Evolutionary conservation across 768 basidiomycete genomes (phyloP), one percentile per base, ranked within the genome.

Genomic region (Suillus alpinus): DNA sequence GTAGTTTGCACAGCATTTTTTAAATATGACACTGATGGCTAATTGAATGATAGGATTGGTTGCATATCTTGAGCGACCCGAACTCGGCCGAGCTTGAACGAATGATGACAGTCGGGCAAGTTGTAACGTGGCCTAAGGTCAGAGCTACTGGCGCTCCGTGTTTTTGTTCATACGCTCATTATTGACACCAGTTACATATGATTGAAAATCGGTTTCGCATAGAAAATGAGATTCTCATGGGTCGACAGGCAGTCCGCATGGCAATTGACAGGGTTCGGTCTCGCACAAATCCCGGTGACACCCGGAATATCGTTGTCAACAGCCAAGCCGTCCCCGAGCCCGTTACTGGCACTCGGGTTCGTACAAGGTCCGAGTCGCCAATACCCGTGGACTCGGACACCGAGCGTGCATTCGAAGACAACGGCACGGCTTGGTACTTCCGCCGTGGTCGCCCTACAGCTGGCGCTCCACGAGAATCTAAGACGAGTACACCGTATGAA

Each of bases 81-180:
- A 85, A 92, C 72, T 83, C 83, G 7, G 68, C 76, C 8, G 93
- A 98, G 71, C 79, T 99, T 58, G 86, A 84, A 62, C 79, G 94
- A 62, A 94, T 98, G 93, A 84, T 97, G 62, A 78, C 79, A 58
- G 91, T 94, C 0, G 97, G 97, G 12, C 82, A 97, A 75, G 71
- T 85, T 10, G 96, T 94, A 32, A 92, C 97, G n/a, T 99, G 94
- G 94, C 96, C 97, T 0, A 98, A 96, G 79, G 92, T 96, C 64
- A 60, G 77, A 29, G 23, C 39, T 18, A 39, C 37, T 55, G 9
- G 37, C 53, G 3, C 16, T 55, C 53, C 23, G 1, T 39, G 6
- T 37, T 16, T 36, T 20, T 36, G 10, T 26, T 39, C 10, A 12
- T 18, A 12, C n/a, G 26, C 37, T 55, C 26, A 55, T 55, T 10